phyloP scores from a whole-genome alignment of 768 basidiomycete genomes.

The Leccinellum albellum region DNA sequence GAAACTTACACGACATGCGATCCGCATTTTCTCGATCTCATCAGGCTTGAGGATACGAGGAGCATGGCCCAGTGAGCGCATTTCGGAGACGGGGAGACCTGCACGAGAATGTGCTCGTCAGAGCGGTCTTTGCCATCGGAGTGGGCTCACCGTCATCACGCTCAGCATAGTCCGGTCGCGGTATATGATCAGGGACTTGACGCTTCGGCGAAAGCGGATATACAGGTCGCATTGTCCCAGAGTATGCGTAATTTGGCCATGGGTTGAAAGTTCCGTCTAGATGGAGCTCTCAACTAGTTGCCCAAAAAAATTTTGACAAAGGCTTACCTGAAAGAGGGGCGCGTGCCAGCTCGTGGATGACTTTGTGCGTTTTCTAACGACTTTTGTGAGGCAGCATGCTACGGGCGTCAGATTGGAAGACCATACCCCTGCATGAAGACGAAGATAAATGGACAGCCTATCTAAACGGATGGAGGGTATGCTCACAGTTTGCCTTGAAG shows the following conservation, averaged over 20 bases:
- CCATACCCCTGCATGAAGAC: slow-evolving; percentile 24
- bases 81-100: slow-evolving; percentile 63
- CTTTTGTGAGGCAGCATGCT: background rate
- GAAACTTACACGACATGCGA: slow-evolving; percentile 71
- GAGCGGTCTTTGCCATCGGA: background rate
- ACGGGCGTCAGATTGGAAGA: background rate
- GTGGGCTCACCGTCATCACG: slow-evolving; percentile 51
- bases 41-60: slow-evolving; percentile 62
- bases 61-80: slow-evolving; percentile 52
- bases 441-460: background rate
- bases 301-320: background rate
- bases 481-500: slow-evolving; percentile 92
- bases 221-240: slow-evolving; percentile 73
- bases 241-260: slow-evolving; percentile 71
- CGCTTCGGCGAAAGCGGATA: slow-evolving; percentile 87
- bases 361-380: slow-evolving; percentile 75
- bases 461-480: background rate
- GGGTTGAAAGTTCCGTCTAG: slow-evolving; percentile 78
- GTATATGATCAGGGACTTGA: slow-evolving; percentile 77
- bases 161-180: slow-evolving; percentile 80
- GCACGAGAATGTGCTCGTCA: slow-evolving; percentile 9
- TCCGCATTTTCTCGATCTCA: slow-evolving; percentile 88
- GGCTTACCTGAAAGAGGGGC: slow-evolving; percentile 21
- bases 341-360: slow-evolving; percentile 61
- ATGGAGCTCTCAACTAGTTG: background rate